Base-by-base conservation (phyloP, 2,329 filamentous ascomycete genomes). In the Penicillium polonicum region DNA sequence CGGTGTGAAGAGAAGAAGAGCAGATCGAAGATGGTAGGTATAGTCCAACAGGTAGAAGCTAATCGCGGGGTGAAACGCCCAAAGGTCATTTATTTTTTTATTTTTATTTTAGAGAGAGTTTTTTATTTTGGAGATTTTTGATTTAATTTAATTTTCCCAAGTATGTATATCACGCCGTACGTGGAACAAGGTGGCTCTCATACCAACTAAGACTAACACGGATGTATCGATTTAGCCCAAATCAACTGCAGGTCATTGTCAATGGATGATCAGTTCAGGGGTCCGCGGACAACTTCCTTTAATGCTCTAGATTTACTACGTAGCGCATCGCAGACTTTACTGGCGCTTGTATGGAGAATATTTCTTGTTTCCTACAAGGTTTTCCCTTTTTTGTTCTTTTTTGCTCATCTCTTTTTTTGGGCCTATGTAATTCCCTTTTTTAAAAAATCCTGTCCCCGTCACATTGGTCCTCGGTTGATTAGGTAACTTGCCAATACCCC, bases 1-100 rank as follows among this genome's bases (percentile, higher is more conserved):
- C 52, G 41, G 60, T 60, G 45, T 58, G 42, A 48, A 53, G 53
- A 53, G 53, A 49, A 57, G 63, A 57, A 58, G 49, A 57, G 61
- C 60, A 65, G 59, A 60, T 61, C 58, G 59, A 65, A 58, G 48
- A 68, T 58, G 58, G 58, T 52, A 52, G 59, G 59, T 66, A 66
- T 65, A 66, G 64, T 65, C 55, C 59, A 64, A 57, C 59, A 61
- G 61, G 65, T 54, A 59, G 62, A 70, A 67, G 67, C 69, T 71
- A 72, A 71, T 70, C 68, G 70, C 69, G 70, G 70, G 70, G 70
- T 72, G 70, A 72, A 72, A 72, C 69, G 65, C 60, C 65, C 63
- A 68, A 65, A 54, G 63, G 59, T 31, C 21, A 33, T 57, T 58
- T 66, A 57, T 56, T 60, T 67, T 67, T 62, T 61, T 52, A 42